Conservation (phyloP, 192 early-diverging fungal species). For the Geranomyces variabilis region DNA sequence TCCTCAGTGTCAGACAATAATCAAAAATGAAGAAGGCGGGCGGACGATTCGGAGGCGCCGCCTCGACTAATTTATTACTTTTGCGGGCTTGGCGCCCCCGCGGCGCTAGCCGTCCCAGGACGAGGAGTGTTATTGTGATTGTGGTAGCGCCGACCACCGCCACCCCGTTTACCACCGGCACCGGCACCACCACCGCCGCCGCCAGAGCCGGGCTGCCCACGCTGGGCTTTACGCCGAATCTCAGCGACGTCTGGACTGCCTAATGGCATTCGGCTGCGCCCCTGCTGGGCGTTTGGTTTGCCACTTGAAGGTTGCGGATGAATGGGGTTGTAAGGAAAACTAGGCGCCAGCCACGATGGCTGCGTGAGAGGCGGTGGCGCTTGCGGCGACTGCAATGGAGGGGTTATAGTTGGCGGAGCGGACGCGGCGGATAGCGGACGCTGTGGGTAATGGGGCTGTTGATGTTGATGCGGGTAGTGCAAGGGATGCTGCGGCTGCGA, state of each 20-base stretch:
- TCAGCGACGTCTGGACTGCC: constrained; percentile 9
- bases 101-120: too few relatives aligned
- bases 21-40: too few relatives aligned
- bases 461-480: constrained; percentile 1
- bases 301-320: background rate
- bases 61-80: too few relatives aligned
- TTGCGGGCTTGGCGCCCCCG: too few relatives aligned
- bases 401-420: background rate
- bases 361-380: background rate
- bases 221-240: background rate
- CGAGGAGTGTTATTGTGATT: too few relatives aligned
- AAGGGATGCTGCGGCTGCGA: background rate
- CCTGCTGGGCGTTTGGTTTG: background rate
- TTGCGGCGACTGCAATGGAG: background rate
- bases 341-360: too few relatives aligned
- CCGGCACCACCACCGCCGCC: too few relatives aligned
- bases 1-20: too few relatives aligned
- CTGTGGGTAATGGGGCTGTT: background rate
- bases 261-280: background rate
- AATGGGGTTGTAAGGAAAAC: background rate
- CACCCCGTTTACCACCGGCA: too few relatives aligned
- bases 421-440: background rate
- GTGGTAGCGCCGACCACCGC: too few relatives aligned
- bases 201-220: too few relatives aligned
- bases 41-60: too few relatives aligned